These are phyloP conservation scores for Cubamyces sp. DNA, from an alignment of 768 basidiomycete species.

Conservation along the genomic window DNA sequence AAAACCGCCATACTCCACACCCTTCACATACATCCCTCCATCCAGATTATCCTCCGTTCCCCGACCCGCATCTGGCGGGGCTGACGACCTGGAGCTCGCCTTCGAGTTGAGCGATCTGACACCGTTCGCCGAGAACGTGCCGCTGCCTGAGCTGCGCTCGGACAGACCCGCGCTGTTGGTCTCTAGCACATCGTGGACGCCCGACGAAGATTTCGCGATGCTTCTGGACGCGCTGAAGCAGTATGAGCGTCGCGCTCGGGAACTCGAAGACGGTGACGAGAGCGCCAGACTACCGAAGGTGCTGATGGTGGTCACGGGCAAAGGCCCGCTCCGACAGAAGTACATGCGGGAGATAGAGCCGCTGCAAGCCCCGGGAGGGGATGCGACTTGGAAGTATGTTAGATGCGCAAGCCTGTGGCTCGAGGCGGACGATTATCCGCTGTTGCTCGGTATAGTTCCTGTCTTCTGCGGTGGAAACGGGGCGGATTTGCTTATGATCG, in stretches of 20 bases:
- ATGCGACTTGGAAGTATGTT: constrained; percentile 68
- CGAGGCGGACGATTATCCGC: constrained; percentile 87
- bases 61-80: neutral
- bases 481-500: neutral
- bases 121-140: constrained; percentile 24
- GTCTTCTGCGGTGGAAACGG: too few relatives aligned
- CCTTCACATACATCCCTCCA: constrained; percentile 55
- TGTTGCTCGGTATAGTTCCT: constrained; percentile 64
- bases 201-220: constrained; percentile 92
- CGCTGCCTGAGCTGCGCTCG: constrained; percentile 54
- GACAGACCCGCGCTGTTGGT: constrained; percentile 88
- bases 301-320: constrained; percentile 87
- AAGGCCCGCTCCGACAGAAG: constrained; percentile 72
- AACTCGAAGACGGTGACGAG: constrained; percentile 27
- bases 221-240: constrained; percentile 72
- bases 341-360: constrained; percentile 75
- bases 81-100: neutral
- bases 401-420: constrained; percentile 86
- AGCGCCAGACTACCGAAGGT: constrained; percentile 62
- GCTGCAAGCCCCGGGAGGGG: constrained; percentile 48
- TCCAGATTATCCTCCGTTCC: constrained; percentile 16
- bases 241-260: constrained; percentile 67
- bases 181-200: constrained; percentile 95
- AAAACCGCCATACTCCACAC: constrained; percentile 60
- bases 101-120: constrained; percentile 16